A percentile compares a stretch with the other conserved stretches of the same genome.
Evolutionary conservation across 2,329 filamentous ascomycete species (phyloP).

Genomic region (Orbilia quercus): DNA sequence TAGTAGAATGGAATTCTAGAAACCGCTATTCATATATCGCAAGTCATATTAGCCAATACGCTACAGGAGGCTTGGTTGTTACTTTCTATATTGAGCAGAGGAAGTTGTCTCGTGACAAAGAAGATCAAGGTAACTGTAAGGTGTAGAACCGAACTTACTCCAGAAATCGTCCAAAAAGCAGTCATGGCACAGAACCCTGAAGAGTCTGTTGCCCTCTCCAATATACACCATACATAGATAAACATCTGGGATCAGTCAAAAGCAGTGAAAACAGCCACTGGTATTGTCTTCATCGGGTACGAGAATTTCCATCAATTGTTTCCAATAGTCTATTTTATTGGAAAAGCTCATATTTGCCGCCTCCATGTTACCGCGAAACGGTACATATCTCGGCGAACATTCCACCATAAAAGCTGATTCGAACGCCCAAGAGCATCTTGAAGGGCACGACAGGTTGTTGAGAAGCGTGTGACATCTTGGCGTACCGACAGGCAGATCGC

Average conservation of each 20-base stretch:
- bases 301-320: slow-evolving; percentile 6
- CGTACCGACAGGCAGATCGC: slow-evolving; percentile 6
- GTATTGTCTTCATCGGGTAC: not conserved
- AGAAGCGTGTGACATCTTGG: slow-evolving; percentile 14
- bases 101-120: too few species aligned
- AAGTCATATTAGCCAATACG: not conserved
- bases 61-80: too few species aligned
- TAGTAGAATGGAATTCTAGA: not conserved
- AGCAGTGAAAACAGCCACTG: slow-evolving; percentile 4
- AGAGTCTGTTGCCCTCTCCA: slow-evolving; percentile 12
- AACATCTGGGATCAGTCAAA: not conserved
- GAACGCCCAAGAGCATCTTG: not conserved
- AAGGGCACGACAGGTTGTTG: not conserved
- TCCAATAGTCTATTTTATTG: slow-evolving; percentile 12
- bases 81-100: too few species aligned
- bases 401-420: slow-evolving; percentile 17
- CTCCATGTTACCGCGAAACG: not conserved
- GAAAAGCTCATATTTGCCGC: not conserved
- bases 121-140: too few species aligned
- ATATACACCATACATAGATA: not conserved
- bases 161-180: slow-evolving; percentile 4
- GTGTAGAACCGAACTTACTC: slow-evolving; percentile 5
- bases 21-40: not conserved
- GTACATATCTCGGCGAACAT: slow-evolving; percentile 17
- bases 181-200: not conserved